Evolutionary conservation across 305 asterid species (phyloP).

Genomic region (Ilex paraguariensis): DNA sequence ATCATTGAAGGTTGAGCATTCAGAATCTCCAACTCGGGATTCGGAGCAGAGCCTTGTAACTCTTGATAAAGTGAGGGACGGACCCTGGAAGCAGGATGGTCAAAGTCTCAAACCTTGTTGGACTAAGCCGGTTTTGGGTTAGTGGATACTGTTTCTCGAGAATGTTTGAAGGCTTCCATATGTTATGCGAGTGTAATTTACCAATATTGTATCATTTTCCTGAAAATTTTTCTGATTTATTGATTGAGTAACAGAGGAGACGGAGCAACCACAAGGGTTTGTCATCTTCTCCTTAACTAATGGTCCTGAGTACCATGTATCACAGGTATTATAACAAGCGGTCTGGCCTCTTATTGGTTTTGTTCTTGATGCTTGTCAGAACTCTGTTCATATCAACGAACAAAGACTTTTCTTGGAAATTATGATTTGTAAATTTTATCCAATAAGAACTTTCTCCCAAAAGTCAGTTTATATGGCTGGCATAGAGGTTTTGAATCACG

Average conservation of each 20-base stretch:
- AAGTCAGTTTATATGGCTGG: no score
- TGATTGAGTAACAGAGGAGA: slow-evolving; percentile 51
- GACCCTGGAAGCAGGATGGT: slow-evolving; percentile 71
- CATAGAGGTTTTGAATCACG: no score
- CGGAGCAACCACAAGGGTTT: slow-evolving; percentile 63
- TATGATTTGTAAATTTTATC: no score
- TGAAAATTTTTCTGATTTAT: slow-evolving; percentile 11
- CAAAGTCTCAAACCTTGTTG: slow-evolving; percentile 38
- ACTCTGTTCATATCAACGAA: no score
- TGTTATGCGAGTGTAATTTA: slow-evolving; percentile 1
- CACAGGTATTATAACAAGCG: slow-evolving; percentile 55
- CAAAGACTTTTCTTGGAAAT: no score
- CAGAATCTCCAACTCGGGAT: slow-evolving; percentile 33
- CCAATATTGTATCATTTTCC: slow-evolving; percentile 7
- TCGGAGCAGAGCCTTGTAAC: slow-evolving; percentile 46
- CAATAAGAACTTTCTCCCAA: no score
- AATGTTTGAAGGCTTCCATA: background rate
- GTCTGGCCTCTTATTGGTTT: background rate
- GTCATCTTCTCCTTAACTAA: slow-evolving; percentile 89
- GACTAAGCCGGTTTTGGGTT: slow-evolving; percentile 74
- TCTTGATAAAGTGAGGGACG: slow-evolving; percentile 42
- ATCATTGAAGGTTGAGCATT: slow-evolving; percentile 18
- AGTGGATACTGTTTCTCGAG: slow-evolving; percentile 13
- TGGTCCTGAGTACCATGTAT: slow-evolving; percentile 97
- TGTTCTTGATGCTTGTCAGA: background rate